phyloP scores from a whole-genome alignment of 441 rosid species.

The Populus trichocarpa region DNA sequence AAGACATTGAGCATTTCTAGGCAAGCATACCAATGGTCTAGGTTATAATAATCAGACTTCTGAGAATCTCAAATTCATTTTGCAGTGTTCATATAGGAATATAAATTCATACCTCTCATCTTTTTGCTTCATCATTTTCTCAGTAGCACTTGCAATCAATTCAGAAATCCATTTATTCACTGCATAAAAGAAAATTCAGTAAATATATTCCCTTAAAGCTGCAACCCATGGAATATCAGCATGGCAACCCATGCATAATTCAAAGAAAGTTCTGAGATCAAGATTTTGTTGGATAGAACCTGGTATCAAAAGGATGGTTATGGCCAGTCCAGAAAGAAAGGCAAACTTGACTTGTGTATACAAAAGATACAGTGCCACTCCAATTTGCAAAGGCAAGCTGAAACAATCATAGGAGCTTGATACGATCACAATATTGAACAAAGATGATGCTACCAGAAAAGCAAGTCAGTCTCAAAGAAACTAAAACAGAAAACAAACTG shows the following conservation, averaged over 20 bases:
- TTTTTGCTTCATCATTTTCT: constrained; percentile 96
- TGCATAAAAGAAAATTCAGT: constrained; percentile 26
- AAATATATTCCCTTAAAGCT: not conserved
- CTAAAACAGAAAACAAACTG: not conserved
- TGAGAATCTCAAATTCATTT: not conserved
- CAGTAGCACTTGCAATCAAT: constrained; percentile 86
- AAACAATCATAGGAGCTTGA: constrained; percentile 23
- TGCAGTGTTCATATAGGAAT: not conserved
- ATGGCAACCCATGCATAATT: not conserved
- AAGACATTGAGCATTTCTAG: not conserved
- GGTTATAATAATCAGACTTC: not conserved
- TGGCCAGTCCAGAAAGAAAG: constrained; percentile 78
- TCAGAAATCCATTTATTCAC: constrained; percentile 93
- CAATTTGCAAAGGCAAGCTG: constrained; percentile 98
- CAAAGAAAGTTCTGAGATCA: not conserved
- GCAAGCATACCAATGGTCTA: not conserved
- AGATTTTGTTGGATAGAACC: constrained; percentile 31
- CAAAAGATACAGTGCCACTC: constrained; percentile 79
- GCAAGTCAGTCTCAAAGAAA: not conserved
- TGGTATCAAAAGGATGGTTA: constrained; percentile 81
- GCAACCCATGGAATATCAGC: not conserved
- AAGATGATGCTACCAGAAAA: not conserved
- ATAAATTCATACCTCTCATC: constrained; percentile 73
- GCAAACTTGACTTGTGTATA: constrained; percentile 94
- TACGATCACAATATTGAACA: not conserved